Evolutionary conservation across 768 basidiomycete genomes (phyloP).

Genomic region (Chalciporus sphaerocephalus): DNA sequence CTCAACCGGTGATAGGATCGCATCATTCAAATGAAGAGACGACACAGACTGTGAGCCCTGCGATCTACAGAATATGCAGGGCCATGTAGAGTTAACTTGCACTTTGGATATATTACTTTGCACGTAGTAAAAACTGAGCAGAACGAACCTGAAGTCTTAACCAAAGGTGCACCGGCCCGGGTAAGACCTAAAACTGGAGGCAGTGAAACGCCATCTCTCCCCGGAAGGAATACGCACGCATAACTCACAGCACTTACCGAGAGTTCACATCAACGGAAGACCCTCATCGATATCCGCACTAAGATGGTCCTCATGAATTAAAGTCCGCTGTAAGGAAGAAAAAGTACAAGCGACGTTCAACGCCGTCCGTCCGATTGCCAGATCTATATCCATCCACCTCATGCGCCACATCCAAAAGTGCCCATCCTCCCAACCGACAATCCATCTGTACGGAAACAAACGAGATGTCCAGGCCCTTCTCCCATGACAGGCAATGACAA

Average conservation of each 20-base stretch:
- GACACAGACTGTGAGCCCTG: too few relatives aligned
- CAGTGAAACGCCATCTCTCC: not conserved
- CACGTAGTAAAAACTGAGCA: not conserved
- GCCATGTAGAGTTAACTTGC: too few relatives aligned
- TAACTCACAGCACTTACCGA: not conserved
- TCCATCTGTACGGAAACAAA: not conserved
- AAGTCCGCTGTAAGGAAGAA: slow-evolving; percentile 15
- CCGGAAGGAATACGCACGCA: not conserved
- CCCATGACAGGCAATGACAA: slow-evolving; percentile 4
- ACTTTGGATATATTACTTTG: not conserved
- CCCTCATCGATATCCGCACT: not conserved
- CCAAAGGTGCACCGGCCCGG: too few relatives aligned
- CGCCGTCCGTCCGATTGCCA: slow-evolving; percentile 12
- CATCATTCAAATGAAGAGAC: too few relatives aligned
- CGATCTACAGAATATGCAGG: too few relatives aligned
- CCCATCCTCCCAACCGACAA: not conserved
- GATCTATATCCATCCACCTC: not conserved
- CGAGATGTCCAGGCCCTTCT: slow-evolving; percentile 3
- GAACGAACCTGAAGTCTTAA: not conserved
- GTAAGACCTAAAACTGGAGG: too few relatives aligned
- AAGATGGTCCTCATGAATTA: slow-evolving; percentile 12
- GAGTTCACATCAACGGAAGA: not conserved
- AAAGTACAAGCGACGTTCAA: slow-evolving; percentile 20
- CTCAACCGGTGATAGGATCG: too few relatives aligned
- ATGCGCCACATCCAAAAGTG: not conserved